A percentile compares a stretch with the other conserved stretches of the same genome.
phyloP scores from a whole-genome alignment of 1,139 yeast genomes.

The Blastobotrys petasosporus region DNA sequence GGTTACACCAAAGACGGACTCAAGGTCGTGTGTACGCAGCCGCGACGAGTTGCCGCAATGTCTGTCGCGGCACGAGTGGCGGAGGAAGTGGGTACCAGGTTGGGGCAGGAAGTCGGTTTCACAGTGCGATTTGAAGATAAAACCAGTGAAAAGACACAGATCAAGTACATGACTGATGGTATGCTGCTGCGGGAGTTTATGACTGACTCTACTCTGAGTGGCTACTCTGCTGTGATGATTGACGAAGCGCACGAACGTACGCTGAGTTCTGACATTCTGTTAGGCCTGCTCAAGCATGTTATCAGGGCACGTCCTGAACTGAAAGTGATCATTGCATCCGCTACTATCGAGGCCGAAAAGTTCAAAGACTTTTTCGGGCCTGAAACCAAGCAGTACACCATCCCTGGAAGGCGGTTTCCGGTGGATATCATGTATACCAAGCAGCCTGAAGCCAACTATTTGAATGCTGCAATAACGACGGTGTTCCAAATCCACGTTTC shows the following conservation, averaged over 20 bases:
- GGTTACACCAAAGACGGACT: slow-evolving; percentile 56
- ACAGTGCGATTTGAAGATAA: slow-evolving; percentile 80
- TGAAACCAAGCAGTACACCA: slow-evolving; percentile 76
- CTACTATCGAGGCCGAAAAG: slow-evolving; percentile 86
- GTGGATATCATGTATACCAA: slow-evolving; percentile 82
- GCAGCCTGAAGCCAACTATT: slow-evolving; percentile 83
- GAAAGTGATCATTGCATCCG: slow-evolving; percentile 77
- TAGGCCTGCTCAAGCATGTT: slow-evolving; percentile 76
- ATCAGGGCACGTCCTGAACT: slow-evolving; percentile 59
- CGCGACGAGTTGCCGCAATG: slow-evolving; percentile 92
- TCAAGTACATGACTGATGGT: slow-evolving; percentile 93
- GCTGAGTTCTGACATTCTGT: slow-evolving; percentile 79
- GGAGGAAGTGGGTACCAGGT: slow-evolving; percentile 63
- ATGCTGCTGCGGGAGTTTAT: slow-evolving; percentile 82
- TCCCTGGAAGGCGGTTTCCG: slow-evolving; percentile 84
- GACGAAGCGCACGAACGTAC: slow-evolving; percentile 98
- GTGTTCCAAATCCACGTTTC: slow-evolving; percentile 76
- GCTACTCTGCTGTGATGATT: slow-evolving; percentile 78
- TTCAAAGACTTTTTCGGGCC: slow-evolving; percentile 68
- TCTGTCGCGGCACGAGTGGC: slow-evolving; percentile 92
- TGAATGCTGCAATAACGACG: slow-evolving; percentile 83
- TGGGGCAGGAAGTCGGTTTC: slow-evolving; percentile 85
- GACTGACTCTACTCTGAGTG: slow-evolving; percentile 60
- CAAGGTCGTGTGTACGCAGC: slow-evolving; percentile 88
- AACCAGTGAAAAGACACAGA: slow-evolving; percentile 54